Percentiles rank a stretch among this genome's conserved stretches.
Evolutionary conservation across 2,329 filamentous ascomycete genomes (phyloP).

Genomic region (Phaeosphaeria sp.): DNA sequence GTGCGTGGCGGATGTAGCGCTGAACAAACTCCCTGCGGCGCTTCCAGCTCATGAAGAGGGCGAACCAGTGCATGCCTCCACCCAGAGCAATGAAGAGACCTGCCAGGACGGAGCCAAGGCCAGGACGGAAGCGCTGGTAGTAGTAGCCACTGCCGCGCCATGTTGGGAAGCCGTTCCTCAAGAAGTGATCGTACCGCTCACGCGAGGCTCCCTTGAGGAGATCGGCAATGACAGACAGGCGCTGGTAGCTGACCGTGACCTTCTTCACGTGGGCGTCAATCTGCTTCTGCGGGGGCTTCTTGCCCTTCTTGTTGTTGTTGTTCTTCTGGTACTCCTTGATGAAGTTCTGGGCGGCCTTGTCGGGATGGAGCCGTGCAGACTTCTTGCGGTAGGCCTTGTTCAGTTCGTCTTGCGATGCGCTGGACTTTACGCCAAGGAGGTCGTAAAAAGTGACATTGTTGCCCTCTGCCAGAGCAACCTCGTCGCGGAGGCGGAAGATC

Average conservation of each 20-base stretch:
- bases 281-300: slow-evolving; percentile 75
- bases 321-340: slow-evolving; percentile 68
- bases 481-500: slow-evolving; percentile 94
- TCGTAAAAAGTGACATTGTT: slow-evolving; percentile 88
- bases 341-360: slow-evolving; percentile 91
- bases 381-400: slow-evolving; percentile 93
- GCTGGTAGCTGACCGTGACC: slow-evolving; percentile 82
- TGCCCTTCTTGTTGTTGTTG: slow-evolving; percentile 68
- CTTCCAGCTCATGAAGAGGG: slow-evolving; percentile 85
- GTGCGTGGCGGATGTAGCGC: slow-evolving; percentile 87
- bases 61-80: slow-evolving; percentile 85
- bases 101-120: slow-evolving; percentile 80
- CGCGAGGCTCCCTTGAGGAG: slow-evolving; percentile 82
- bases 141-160: slow-evolving; percentile 99
- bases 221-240: slow-evolving; percentile 82
- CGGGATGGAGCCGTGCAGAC: slow-evolving; percentile 81
- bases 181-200: slow-evolving; percentile 93
- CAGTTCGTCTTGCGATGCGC: slow-evolving; percentile 84
- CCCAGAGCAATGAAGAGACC: slow-evolving; percentile 84
- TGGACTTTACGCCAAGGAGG: slow-evolving; percentile 78
- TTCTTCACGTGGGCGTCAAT: slow-evolving; percentile 80
- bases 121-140: slow-evolving; percentile 91
- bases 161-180: slow-evolving; percentile 88
- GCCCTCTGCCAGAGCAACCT: slow-evolving; percentile 79
- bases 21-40: slow-evolving; percentile 90